Evolutionary conservation across 192 early-diverging fungal species (phyloP), one percentile per base, ranked within the genome.

Genomic region (Polychytrium aggregatum): DNA sequence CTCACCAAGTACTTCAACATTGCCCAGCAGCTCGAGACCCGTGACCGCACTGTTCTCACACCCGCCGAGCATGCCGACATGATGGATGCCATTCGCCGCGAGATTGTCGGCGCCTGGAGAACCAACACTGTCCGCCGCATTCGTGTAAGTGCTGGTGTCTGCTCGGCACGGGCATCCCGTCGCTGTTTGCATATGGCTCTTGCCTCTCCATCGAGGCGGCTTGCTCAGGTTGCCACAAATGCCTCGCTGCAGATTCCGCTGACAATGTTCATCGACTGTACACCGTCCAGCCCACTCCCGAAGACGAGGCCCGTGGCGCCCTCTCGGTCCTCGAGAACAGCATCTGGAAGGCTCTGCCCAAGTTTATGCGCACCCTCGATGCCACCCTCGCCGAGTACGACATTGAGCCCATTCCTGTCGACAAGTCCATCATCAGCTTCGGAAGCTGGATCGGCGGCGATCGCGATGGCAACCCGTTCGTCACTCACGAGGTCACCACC

Each of bases 401-500:
- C 14, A 35, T 48, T 24, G 33, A 38, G 0, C 55, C 60, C 18
- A 37, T 63, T 3, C 55, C 54, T 10, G 33, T 46, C 10, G 51
- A 53, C 44, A 46, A 33, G 29, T 42, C 10, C 16, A 34, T 62
- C 9, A 52, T 62, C 20, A 50, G 46, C 7, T 62, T 56, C 33
- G 55, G 55, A 44, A 52, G 54, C 43, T 62, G 60, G 60, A 57
- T 62, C 36, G 55, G 55, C 21, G 62, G 52, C 35, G 62, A 64
- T 26, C 56, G 62, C 5, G 62, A 64, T 42, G 62, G 62, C 16
- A 64, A 64, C 57, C 62, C 56, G 2, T 64, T 33, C 31, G 55
- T 64, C 29, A 60, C 56, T 13, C 40, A 45, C 1, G 56, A 64
- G 24, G 56, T 58, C 17, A 64, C 56, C 18, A 45, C 35, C 4